phyloP scores from a whole-genome alignment of 2,329 filamentous ascomycete species.

The Pleurostoma richardsiae region DNA sequence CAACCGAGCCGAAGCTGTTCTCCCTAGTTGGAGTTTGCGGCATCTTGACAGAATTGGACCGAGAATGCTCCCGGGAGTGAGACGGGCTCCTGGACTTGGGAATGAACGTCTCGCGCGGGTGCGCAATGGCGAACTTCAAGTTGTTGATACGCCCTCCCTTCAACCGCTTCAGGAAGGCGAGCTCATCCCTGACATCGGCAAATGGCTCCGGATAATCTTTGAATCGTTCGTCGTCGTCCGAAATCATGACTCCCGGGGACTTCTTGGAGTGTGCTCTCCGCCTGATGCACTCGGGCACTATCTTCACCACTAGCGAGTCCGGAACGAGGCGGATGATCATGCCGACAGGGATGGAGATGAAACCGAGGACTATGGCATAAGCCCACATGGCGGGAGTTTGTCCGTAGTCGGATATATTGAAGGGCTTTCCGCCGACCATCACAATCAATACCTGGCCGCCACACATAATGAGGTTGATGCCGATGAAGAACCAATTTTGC shows the following conservation, averaged over 20 bases:
- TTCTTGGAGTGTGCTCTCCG: constrained; percentile 35
- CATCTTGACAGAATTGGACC: constrained; percentile 57
- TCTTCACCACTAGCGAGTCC: constrained; percentile 56
- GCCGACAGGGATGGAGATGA: constrained; percentile 81
- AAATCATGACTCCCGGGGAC: constrained; percentile 51
- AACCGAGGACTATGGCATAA: constrained; percentile 77
- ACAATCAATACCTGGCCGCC: constrained; percentile 87
- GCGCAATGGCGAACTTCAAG: constrained; percentile 71
- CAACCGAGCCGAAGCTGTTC: constrained; percentile 45
- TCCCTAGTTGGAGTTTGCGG: constrained; percentile 60
- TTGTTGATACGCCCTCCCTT: constrained; percentile 80
- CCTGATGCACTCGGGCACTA: constrained; percentile 50
- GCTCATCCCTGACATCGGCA: constrained; percentile 72
- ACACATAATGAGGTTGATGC: constrained; percentile 81
- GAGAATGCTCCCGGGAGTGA: constrained; percentile 55
- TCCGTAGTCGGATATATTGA: constrained; percentile 58
- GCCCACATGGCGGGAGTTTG: constrained; percentile 79
- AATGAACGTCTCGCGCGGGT: constrained; percentile 67
- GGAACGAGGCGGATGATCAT: constrained; percentile 78
- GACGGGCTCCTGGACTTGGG: constrained; percentile 59
- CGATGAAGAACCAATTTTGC: constrained; percentile 84
- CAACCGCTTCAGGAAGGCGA: constrained; percentile 73
- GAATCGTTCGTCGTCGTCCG: constrained; percentile 59
- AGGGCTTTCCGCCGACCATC: constrained; percentile 77
- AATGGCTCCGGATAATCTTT: constrained; percentile 66